Evolutionary conservation across 352 stramenopile genomes (phyloP).

Genomic region (Phytophthora niederhauseri): DNA sequence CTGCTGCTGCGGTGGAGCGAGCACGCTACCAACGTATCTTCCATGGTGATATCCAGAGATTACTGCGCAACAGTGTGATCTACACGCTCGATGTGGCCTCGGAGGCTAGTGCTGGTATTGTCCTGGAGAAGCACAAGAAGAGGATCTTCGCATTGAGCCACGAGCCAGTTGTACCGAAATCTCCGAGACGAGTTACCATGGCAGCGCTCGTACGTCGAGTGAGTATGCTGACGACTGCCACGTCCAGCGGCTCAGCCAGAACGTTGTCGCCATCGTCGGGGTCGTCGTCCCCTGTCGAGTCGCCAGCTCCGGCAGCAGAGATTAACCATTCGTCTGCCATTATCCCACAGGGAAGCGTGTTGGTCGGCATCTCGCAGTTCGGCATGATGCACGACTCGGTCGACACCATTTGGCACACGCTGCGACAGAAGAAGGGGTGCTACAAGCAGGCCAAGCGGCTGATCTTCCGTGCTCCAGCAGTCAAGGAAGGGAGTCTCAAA

Average conservation of each 20-base stretch:
- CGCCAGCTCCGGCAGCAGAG: constrained; percentile 5
- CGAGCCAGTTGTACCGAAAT: constrained; percentile 13
- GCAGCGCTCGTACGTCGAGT: constrained; percentile 28
- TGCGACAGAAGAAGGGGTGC: constrained; percentile 61
- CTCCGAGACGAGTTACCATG: constrained; percentile 23
- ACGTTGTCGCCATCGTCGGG: constrained; percentile 14
- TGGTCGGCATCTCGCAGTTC: constrained; percentile 61
- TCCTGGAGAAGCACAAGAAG: constrained; percentile 67
- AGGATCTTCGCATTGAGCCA: constrained; percentile 70
- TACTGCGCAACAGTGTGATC: constrained; percentile 56
- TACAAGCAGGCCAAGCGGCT: constrained; percentile 53
- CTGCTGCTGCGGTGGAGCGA: constrained; percentile 30
- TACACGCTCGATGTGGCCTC: constrained; percentile 50
- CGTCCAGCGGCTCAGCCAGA: constrained; percentile 15
- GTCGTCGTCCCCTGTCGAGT: constrained; percentile 5
- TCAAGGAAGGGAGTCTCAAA: constrained; percentile 42
- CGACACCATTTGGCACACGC: constrained; percentile 71
- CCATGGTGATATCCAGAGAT: constrained; percentile 47
- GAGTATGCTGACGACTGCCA: constrained; percentile 25
- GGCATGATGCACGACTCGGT: constrained; percentile 72
- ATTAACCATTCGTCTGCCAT: constrained; percentile 9
- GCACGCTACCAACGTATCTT: constrained; percentile 56
- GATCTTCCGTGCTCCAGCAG: constrained; percentile 52
- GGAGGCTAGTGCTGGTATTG: constrained; percentile 35
- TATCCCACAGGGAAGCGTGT: constrained; percentile 60